Conservation (phyloP, 1,284 basidiomycete species). For the Thelephora terrestris region DNA sequence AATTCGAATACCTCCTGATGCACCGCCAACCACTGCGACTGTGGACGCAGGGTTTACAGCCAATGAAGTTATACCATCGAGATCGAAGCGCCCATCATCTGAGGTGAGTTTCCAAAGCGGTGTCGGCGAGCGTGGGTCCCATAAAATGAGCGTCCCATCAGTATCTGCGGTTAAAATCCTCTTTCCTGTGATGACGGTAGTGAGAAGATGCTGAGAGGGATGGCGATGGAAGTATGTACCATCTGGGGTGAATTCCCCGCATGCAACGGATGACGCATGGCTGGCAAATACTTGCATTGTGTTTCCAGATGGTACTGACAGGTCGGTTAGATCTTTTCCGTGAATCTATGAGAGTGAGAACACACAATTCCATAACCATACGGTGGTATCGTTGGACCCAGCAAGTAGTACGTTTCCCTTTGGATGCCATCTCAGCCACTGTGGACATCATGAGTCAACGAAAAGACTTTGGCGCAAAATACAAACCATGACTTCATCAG, state of each 20-base stretch:
- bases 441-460: conserved; percentile 4
- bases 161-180: conserved; percentile 82
- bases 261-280: conserved; percentile 79
- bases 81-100: conserved; percentile 64
- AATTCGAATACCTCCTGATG: conserved; percentile 75
- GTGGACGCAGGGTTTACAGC: conserved; percentile 79
- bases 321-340: conserved; percentile 8
- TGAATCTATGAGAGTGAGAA: conserved; percentile 6
- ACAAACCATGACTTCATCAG: conserved; percentile 89
- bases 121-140: conserved; percentile 78
- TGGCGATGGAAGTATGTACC: conserved; percentile 31
- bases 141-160: conserved; percentile 80
- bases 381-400: conserved; percentile 87
- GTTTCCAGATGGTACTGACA: conserved; percentile 81
- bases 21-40: conserved; percentile 82
- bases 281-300: conserved; percentile 95
- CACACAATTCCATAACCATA: conserved; percentile 78
- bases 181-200: conserved; percentile 46
- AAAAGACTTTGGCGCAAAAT: not conserved
- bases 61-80: conserved; percentile 80
- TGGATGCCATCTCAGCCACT: conserved; percentile 97
- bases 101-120: conserved; percentile 76
- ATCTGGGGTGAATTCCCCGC: conserved; percentile 89
- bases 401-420: conserved; percentile 84
- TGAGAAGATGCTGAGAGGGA: conserved; percentile 4